phyloP scores from a whole-genome alignment of 176 grass and related monocot species.

The Zea mays region DNA sequence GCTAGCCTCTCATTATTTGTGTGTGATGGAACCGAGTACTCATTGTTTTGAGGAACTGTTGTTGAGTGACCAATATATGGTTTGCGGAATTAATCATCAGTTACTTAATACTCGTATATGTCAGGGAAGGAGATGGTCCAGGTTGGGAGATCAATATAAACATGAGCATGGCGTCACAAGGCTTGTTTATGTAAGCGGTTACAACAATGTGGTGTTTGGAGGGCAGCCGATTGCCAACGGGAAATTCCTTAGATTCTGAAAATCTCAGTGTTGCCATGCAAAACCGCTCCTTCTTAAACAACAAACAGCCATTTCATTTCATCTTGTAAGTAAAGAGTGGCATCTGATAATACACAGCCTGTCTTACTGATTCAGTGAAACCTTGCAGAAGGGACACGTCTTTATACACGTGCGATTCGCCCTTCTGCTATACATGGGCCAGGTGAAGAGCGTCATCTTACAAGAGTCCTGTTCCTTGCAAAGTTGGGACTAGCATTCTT shows the following conservation, averaged over 20 bases:
- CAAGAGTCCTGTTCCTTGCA: slow-evolving; percentile 88
- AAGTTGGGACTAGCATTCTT: slow-evolving; percentile 82
- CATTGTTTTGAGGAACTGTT: background rate
- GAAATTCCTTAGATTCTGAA: background rate
- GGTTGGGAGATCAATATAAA: slow-evolving; percentile 75
- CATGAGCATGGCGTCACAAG: slow-evolving; percentile 59
- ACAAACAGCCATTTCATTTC: background rate
- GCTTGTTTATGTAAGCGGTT: slow-evolving; percentile 88
- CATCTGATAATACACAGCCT: background rate
- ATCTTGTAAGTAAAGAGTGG: background rate
- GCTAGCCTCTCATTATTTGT: background rate
- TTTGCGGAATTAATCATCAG: background rate
- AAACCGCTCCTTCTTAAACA: background rate
- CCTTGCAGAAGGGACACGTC: slow-evolving; percentile 38
- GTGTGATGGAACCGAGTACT: background rate
- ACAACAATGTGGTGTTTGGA: slow-evolving; percentile 87
- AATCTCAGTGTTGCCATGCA: background rate
- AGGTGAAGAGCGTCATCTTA: slow-evolving; percentile 82
- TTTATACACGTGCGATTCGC: slow-evolving; percentile 90
- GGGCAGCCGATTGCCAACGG: slow-evolving; percentile 75
- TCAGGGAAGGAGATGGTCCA: slow-evolving; percentile 94
- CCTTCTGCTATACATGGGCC: slow-evolving; percentile 94
- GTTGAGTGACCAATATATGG: background rate
- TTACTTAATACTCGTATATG: slow-evolving; percentile 33
- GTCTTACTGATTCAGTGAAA: slow-evolving; percentile 29